phyloP scores from a whole-genome alignment of 257 asterid species.

The Catharanthus roseus region DNA sequence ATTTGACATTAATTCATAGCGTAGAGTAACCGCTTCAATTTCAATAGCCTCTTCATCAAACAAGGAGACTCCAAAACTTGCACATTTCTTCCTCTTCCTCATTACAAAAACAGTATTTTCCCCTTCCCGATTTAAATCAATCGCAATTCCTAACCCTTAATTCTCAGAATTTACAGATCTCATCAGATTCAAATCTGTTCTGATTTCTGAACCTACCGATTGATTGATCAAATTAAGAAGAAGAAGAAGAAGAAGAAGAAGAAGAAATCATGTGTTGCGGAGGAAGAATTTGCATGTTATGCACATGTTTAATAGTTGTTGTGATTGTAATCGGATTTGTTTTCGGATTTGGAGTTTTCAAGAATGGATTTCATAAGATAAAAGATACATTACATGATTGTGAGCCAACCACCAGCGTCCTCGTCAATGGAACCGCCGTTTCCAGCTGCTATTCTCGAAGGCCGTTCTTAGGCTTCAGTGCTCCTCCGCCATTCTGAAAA shows the following conservation, averaged over 20 bases:
- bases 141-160: no score
- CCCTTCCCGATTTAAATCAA: neutral
- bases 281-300: constrained; percentile 44
- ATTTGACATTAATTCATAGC: constrained; percentile 32
- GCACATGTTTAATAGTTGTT: constrained; percentile 39
- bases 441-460: constrained; percentile 19
- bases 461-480: constrained; percentile 40
- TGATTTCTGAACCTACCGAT: no score
- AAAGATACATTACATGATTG: constrained; percentile 34
- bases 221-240: no score
- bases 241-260: neutral
- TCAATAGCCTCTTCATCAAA: neutral
- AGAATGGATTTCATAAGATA: constrained; percentile 55
- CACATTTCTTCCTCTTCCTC: constrained; percentile 20
- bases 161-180: neutral
- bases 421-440: constrained; percentile 2
- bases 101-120: neutral
- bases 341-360: constrained; percentile 73
- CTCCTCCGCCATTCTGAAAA: constrained; percentile 44
- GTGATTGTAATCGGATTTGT: constrained; percentile 50
- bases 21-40: constrained; percentile 56
- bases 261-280: constrained; percentile 53
- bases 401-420: constrained; percentile 14
- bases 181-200: neutral
- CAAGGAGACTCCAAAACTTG: constrained; percentile 13